Evolutionary conservation across 805 yeast genomes (phyloP).

Genomic region (Clavispora santaluciae): DNA sequence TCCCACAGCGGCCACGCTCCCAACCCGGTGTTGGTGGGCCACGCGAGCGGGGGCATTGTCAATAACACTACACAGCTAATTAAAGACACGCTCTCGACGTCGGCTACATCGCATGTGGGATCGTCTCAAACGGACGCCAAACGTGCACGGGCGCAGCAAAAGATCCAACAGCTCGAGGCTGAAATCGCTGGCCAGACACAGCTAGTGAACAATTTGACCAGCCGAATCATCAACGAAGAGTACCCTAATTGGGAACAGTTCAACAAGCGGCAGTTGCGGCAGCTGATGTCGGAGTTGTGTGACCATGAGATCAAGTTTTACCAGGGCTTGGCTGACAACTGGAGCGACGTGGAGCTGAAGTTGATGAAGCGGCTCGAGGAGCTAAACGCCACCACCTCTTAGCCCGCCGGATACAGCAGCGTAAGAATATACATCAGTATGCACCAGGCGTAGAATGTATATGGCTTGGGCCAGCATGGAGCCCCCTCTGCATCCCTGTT

Average conservation of each 20-base stretch:
- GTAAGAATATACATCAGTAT: neutral
- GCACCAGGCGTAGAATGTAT: no score
- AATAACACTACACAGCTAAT: constrained; percentile 41
- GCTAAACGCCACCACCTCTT: constrained; percentile 6
- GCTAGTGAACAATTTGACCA: constrained; percentile 43
- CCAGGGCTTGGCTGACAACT: constrained; percentile 58
- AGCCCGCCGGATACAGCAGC: no score
- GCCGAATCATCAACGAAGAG: constrained; percentile 44
- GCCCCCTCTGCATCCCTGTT: no score
- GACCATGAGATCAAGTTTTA: constrained; percentile 74
- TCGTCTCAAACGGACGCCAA: constrained; percentile 41
- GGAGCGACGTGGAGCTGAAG: constrained; percentile 53
- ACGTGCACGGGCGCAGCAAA: constrained; percentile 36
- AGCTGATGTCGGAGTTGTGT: constrained; percentile 66
- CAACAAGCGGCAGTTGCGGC: constrained; percentile 71
- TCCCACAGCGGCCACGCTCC: constrained; percentile 29
- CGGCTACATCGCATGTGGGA: constrained; percentile 39
- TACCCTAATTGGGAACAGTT: constrained; percentile 70
- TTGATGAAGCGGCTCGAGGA: constrained; percentile 15
- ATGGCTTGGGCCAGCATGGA: no score
- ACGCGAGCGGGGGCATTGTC: constrained; percentile 29
- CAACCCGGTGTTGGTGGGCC: constrained; percentile 23
- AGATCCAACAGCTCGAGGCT: constrained; percentile 39
- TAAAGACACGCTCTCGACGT: constrained; percentile 47
- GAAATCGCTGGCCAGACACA: constrained; percentile 42